A percentile compares a stretch with the other conserved stretches of the same genome.
phyloP scores from a whole-genome alignment of 768 basidiomycete species.

The Daedaleopsis sinensis region DNA sequence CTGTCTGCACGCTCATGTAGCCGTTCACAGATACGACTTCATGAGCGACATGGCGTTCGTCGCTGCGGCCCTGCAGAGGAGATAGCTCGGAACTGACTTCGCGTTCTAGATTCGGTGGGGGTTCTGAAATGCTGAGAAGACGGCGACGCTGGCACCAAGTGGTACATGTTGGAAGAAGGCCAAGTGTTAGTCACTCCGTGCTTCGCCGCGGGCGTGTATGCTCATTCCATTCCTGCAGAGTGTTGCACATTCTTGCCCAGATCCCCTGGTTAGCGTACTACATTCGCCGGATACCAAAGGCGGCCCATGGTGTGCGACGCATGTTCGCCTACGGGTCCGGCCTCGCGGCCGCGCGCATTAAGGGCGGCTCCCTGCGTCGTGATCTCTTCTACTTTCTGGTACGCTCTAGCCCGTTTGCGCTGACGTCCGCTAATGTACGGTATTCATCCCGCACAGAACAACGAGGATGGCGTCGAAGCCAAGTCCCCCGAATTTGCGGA shows the following conservation, averaged over 20 bases:
- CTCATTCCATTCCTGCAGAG: not conserved
- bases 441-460: constrained; percentile 6
- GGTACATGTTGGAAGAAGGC: not conserved
- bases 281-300: too few species aligned
- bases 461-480: constrained; percentile 15
- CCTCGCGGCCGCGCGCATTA: not conserved
- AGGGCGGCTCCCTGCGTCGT: not conserved
- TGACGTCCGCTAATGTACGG: not conserved
- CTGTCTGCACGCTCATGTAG: constrained; percentile 34
- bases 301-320: not conserved
- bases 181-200: not conserved
- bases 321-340: not conserved
- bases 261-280: too few species aligned
- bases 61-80: not conserved
- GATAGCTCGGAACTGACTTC: not conserved
- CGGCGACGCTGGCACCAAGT: constrained; percentile 11
- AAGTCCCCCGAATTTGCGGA: constrained; percentile 2
- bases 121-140: constrained; percentile 29
- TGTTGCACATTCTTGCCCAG: not conserved
- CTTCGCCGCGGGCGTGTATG: not conserved
- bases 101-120: constrained; percentile 30
- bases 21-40: constrained; percentile 42
- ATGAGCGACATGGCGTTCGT: constrained; percentile 50
- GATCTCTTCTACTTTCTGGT: not conserved
- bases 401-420: not conserved